phyloP scores from a whole-genome alignment of 2,329 filamentous ascomycete genomes.

The Nigrospora oryzae region DNA sequence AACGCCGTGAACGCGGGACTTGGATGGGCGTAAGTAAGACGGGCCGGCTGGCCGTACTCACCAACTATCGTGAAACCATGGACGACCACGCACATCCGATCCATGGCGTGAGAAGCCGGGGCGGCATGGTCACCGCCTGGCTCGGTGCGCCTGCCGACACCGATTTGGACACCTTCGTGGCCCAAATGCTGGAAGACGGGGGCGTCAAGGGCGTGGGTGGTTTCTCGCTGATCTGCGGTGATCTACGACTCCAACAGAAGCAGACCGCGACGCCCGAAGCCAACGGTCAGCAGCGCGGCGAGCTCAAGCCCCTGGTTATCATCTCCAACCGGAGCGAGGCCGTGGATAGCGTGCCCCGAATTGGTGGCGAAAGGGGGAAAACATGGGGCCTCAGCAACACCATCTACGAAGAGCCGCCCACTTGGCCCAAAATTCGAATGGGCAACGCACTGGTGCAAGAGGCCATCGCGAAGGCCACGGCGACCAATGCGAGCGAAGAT shows the following conservation, averaged over 20 bases:
- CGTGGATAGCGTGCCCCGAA: constrained; percentile 46
- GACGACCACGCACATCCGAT: constrained; percentile 43
- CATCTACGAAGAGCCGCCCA: constrained; percentile 39
- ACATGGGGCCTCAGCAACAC: constrained; percentile 57
- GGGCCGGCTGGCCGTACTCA: constrained; percentile 55
- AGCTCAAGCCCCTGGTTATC: constrained; percentile 45
- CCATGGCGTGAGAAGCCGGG: constrained; percentile 47
- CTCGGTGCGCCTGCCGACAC: constrained; percentile 40
- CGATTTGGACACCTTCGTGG: constrained; percentile 39
- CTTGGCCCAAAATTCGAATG: constrained; percentile 53
- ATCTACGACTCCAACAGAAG: constrained; percentile 30
- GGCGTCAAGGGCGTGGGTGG: constrained; percentile 55
- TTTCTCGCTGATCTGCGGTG: constrained; percentile 59
- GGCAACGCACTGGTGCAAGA: constrained; percentile 39
- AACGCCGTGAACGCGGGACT: constrained; percentile 53
- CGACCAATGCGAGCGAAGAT: constrained; percentile 30
- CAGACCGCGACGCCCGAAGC: neutral
- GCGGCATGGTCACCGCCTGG: constrained; percentile 57
- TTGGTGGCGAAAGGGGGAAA: constrained; percentile 40
- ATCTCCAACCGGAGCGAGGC: constrained; percentile 52
- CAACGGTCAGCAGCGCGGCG: neutral
- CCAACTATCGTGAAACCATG: constrained; percentile 55
- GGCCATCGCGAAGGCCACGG: constrained; percentile 30
- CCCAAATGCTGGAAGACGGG: constrained; percentile 40
- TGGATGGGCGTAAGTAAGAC: constrained; percentile 56